Conservation (phyloP, 179 eudicot genomes). For the Actinidia chinensis region DNA sequence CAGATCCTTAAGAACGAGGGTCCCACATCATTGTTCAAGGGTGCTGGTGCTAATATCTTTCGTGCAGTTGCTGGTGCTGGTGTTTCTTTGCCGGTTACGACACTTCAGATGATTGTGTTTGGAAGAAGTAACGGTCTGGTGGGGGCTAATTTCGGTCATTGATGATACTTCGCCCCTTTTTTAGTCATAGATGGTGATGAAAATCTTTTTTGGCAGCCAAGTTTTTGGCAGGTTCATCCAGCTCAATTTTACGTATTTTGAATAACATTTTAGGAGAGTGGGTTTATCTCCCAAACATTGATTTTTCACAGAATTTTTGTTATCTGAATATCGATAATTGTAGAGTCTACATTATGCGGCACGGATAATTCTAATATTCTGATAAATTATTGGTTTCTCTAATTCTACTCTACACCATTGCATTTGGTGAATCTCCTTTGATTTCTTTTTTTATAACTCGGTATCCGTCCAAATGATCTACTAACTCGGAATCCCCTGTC, state of each 20-base stretch:
- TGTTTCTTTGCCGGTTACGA: constrained; percentile 63
- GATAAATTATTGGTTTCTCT: too few species aligned
- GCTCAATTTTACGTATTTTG: background rate
- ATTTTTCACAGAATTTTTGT: background rate
- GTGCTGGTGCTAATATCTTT: constrained; percentile 64
- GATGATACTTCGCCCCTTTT: background rate
- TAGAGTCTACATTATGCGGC: background rate
- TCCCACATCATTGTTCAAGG: constrained; percentile 52
- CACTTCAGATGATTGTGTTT: constrained; percentile 56
- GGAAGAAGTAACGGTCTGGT: constrained; percentile 61
- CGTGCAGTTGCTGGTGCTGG: constrained; percentile 70
- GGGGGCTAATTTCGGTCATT: constrained; percentile 38
- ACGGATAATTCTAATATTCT: too few species aligned
- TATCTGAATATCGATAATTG: background rate
- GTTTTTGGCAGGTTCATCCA: background rate
- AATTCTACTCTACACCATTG: too few species aligned
- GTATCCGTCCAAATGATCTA: too few species aligned
- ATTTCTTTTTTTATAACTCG: too few species aligned
- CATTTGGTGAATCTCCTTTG: too few species aligned
- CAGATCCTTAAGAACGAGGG: constrained; percentile 60
- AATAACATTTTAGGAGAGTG: background rate
- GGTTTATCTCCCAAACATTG: background rate
- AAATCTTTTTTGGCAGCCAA: background rate
- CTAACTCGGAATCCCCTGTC: too few species aligned
- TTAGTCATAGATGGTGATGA: background rate